phyloP scores from a whole-genome alignment of 2,329 filamentous ascomycete species.

The Leptographium lundbergii region DNA sequence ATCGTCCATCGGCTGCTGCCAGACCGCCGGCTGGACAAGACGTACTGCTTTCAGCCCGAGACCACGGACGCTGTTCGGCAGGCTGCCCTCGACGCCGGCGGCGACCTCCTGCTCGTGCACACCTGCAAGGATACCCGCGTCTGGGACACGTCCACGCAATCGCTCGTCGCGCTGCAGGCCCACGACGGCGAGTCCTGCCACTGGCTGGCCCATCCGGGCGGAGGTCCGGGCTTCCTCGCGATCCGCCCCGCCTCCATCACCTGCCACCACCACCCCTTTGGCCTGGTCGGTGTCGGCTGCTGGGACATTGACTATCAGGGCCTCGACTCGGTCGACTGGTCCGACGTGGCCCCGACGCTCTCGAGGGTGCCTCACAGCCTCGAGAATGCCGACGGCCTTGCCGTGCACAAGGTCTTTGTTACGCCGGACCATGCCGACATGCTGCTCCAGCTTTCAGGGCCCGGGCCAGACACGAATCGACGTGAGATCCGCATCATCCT shows the following conservation, averaged over 20 bases:
- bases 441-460: neutral
- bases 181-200: neutral
- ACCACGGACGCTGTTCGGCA: neutral
- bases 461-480: neutral
- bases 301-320: neutral
- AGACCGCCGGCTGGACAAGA: neutral
- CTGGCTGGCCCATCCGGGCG: neutral
- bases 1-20: neutral
- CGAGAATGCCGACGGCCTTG: neutral
- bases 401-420: neutral
- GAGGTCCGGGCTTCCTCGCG: neutral
- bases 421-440: neutral
- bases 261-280: neutral
- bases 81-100: neutral
- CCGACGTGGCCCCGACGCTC: neutral
- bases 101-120: neutral
- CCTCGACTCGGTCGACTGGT: neutral
- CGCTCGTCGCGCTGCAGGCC: neutral
- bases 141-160: neutral
- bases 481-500: neutral
- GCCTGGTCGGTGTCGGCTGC: neutral
- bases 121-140: neutral
- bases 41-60: neutral
- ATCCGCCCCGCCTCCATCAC: neutral
- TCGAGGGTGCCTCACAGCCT: neutral